Evolutionary conservation across 1,284 basidiomycete species (phyloP), one percentile per base, ranked within the genome.

Genomic region (Cronartium ribicola): DNA sequence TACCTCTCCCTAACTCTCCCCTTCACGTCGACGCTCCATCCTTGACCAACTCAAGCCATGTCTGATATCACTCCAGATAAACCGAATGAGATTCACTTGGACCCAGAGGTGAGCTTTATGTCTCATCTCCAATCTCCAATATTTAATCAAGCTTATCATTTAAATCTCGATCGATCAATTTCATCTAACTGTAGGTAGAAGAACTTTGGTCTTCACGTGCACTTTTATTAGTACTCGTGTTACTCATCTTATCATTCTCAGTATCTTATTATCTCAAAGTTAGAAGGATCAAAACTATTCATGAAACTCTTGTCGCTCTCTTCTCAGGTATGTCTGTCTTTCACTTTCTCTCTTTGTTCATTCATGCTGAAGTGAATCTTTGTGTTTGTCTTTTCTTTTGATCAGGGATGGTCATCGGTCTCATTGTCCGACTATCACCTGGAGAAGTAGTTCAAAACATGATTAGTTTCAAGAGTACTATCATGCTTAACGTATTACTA

Each of bases 191-290:
- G 59, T 48, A 75, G 66, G 60, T 67, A 37, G 75, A 77, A 75
- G 77, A 77, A 76, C 46, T 77, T 68, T 77, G 77, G 77, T 77
- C 77, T n/a, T 77, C 77, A 51, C 59, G 77, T 71, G 77, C 77
- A 22, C 69, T 77, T 36, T 67, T 77, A 66, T 78, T 98, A 78
- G 94, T 98, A 78, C 94, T 96, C 82, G 82, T 92, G 75, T 87
- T 98, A 46, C 89, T 99, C 76, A 92, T 98, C 76, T 84, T 94
- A 76, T 96, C 94, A 4, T 88, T 99, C 77, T 93, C 90, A 87
- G 95, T 93, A 14, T 94, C 92, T 29, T 99, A 99, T 84, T 98
- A 97, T 80, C 88, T 99, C 20, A 94, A 97, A 85, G 90, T 98
- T 80, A 94, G 94, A 82, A 86, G 90, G 66, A 98, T 98, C 83